phyloP scores from a whole-genome alignment of 2,329 filamentous ascomycete species.

The Sporothrix inflata region DNA sequence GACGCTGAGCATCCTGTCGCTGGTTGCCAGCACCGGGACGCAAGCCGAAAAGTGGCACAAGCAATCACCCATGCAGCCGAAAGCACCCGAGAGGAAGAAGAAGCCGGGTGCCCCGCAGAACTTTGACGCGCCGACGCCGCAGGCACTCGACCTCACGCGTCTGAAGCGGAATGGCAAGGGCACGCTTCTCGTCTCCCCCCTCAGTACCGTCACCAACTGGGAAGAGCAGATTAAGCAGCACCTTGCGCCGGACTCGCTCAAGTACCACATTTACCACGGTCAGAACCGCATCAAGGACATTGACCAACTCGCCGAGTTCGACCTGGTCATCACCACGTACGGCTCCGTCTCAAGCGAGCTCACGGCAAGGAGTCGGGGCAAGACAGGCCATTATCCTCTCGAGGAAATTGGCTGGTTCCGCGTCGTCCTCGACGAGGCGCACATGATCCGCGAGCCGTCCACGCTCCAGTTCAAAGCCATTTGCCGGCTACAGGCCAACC shows the following conservation, averaged over 20 bases:
- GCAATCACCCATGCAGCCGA: slow-evolving; percentile 55
- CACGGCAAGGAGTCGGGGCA: slow-evolving; percentile 63
- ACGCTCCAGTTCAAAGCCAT: slow-evolving; percentile 85
- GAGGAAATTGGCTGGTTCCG: slow-evolving; percentile 88
- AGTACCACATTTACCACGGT: slow-evolving; percentile 86
- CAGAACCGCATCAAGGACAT: slow-evolving; percentile 71
- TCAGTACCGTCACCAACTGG: slow-evolving; percentile 94
- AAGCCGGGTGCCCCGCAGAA: slow-evolving; percentile 39
- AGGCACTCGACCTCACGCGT: slow-evolving; percentile 52
- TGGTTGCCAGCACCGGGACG: slow-evolving; percentile 68
- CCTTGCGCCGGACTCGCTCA: slow-evolving; percentile 65
- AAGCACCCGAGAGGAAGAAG: slow-evolving; percentile 45
- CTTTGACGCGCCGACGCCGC: slow-evolving; percentile 48
- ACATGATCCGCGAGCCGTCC: slow-evolving; percentile 85
- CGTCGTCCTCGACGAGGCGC: slow-evolving; percentile 91
- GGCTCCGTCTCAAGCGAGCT: slow-evolving; percentile 83
- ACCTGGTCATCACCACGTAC: slow-evolving; percentile 92
- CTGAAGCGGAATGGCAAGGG: slow-evolving; percentile 72
- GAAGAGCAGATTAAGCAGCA: slow-evolving; percentile 88
- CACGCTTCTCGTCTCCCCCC: slow-evolving; percentile 84
- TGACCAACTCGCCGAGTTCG: slow-evolving; percentile 69
- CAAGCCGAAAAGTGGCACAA: slow-evolving; percentile 66
- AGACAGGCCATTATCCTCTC: slow-evolving; percentile 65
- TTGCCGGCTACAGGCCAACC: slow-evolving; percentile 74
- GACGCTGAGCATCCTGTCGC: slow-evolving; percentile 80